Percentiles rank a stretch among this genome's conserved stretches.
Conservation (phyloP, 441 rosid genomes). For the Populus hybrid region DNA sequence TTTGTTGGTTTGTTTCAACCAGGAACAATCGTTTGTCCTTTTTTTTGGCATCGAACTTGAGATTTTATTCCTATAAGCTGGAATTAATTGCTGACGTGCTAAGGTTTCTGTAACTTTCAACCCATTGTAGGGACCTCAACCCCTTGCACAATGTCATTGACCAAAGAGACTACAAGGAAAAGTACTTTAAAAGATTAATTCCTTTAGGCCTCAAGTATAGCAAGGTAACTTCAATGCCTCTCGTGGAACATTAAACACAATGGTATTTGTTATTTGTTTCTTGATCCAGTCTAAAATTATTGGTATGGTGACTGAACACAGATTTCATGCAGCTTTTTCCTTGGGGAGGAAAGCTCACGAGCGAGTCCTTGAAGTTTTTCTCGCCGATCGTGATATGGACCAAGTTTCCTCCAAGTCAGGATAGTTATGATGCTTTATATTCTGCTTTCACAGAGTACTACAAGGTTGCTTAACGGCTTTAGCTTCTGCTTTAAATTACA, state of each 20-base stretch:
- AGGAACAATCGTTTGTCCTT: too few relatives aligned
- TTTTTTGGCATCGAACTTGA: background rate
- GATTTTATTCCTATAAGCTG: background rate
- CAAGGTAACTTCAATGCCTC: constrained; percentile 42
- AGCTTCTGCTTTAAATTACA: background rate
- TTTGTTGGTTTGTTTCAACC: background rate
- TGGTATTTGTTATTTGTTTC: background rate
- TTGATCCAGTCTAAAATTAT: constrained; percentile 17
- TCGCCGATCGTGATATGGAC: constrained; percentile 95
- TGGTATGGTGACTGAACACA: constrained; percentile 36
- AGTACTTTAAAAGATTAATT: constrained; percentile 59
- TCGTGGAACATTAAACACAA: constrained; percentile 5
- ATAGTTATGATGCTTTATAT: constrained; percentile 46
- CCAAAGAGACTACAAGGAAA: constrained; percentile 61
- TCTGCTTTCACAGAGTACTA: constrained; percentile 79
- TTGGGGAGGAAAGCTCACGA: constrained; percentile 96
- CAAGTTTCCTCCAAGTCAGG: constrained; percentile 60
- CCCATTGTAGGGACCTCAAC: constrained; percentile 72
- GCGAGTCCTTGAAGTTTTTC: constrained; percentile 81
- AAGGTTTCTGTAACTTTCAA: constrained; percentile 14
- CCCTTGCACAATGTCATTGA: constrained; percentile 66
- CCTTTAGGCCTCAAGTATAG: constrained; percentile 62
- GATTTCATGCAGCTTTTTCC: constrained; percentile 79
- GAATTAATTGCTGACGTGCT: background rate
- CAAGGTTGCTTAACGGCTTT: constrained; percentile 42